A percentile compares a stretch with the other conserved stretches of the same genome.
These are phyloP conservation scores for Cymbopogon flexuosus DNA, from an alignment of 202 grass and related monocot species.

Conservation along the genomic window DNA sequence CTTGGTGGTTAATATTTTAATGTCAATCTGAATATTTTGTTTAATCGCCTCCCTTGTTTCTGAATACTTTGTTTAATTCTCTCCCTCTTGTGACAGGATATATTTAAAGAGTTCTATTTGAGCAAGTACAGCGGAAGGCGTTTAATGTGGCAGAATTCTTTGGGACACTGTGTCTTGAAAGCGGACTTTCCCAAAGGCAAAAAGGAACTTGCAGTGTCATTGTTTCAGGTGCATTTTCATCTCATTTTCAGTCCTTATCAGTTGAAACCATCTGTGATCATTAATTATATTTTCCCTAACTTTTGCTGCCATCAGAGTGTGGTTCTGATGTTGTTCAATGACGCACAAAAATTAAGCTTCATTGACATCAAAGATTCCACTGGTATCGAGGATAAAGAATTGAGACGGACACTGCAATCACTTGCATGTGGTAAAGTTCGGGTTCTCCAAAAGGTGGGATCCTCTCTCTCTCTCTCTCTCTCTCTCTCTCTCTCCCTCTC, in stretches of 20 bases:
- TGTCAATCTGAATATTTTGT: not conserved
- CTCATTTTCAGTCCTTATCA: conserved; percentile 19
- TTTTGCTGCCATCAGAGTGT: conserved; percentile 60
- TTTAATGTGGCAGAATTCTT: conserved; percentile 98
- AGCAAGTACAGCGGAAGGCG: conserved; percentile 98
- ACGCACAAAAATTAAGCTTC: conserved; percentile 88
- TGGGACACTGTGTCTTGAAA: conserved; percentile 97
- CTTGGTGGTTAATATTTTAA: conserved; percentile 15
- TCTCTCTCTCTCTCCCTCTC: no score
- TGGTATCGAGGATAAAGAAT: conserved; percentile 96
- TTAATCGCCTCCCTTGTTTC: not conserved
- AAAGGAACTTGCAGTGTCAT: conserved; percentile 96
- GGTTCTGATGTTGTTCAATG: conserved; percentile 97
- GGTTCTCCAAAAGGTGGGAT: conserved; percentile 89
- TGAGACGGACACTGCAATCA: conserved; percentile 94
- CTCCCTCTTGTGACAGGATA: conserved; percentile 53
- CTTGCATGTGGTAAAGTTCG: conserved; percentile 98
- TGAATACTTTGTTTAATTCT: not conserved
- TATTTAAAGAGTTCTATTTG: conserved; percentile 99
- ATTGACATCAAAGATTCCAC: conserved; percentile 92
- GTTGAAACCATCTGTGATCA: not conserved
- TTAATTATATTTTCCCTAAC: not conserved
- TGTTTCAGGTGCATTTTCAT: conserved; percentile 73
- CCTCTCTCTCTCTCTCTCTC: conserved; percentile 11
- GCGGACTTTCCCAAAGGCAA: conserved; percentile 94